A percentile compares a stretch with the other conserved stretches of the same genome.
Evolutionary conservation across 2,329 filamentous ascomycete species (phyloP).

Genomic region (Neofusicoccum umdonicola): DNA sequence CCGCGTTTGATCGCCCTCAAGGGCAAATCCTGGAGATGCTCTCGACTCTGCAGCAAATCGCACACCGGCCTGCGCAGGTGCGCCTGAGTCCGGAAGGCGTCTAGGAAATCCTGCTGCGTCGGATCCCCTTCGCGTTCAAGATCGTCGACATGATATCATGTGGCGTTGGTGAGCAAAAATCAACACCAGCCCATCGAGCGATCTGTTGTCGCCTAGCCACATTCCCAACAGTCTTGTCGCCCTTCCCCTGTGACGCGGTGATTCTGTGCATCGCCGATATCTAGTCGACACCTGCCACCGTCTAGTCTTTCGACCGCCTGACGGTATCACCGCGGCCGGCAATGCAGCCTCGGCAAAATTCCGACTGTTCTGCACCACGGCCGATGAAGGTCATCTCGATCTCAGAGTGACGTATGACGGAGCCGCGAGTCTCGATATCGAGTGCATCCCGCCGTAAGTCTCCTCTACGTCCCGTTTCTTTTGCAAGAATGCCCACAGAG

Average conservation of each 20-base stretch:
- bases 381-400: background rate
- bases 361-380: background rate
- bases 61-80: background rate
- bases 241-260: background rate
- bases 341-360: background rate
- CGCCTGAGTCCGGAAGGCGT: background rate
- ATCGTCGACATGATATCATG: conserved; percentile 18
- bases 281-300: background rate
- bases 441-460: no score
- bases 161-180: conserved; percentile 7
- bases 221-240: background rate
- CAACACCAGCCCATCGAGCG: conserved; percentile 16
- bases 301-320: background rate
- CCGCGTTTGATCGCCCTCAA: conserved; percentile 7
- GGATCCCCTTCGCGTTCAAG: background rate
- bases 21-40: background rate
- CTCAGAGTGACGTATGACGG: background rate
- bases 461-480: no score
- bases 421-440: no score
- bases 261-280: background rate
- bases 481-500: no score
- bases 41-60: background rate
- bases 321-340: background rate
- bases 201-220: background rate
- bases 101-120: background rate